Evolutionary conservation across 768 basidiomycete species (phyloP).

Genomic region (Psilocybe cyanescens): DNA sequence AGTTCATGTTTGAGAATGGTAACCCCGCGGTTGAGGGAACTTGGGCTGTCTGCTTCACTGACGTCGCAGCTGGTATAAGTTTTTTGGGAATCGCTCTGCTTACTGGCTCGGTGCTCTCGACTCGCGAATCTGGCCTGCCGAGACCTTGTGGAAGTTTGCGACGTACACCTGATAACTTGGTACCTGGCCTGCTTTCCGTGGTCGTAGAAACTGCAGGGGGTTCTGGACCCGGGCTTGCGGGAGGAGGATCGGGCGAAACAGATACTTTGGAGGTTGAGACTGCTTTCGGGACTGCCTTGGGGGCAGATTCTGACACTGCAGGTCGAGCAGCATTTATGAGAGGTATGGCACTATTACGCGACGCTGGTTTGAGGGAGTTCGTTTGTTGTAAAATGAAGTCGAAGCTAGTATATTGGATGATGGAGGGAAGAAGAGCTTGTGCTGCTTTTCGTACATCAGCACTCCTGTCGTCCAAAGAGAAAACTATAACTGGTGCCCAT

Average conservation of each 20-base stretch:
- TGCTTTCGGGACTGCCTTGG: slow-evolving; percentile 26
- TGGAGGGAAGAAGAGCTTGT: slow-evolving; percentile 73
- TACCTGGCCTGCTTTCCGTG: slow-evolving; percentile 40
- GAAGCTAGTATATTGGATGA: slow-evolving; percentile 79
- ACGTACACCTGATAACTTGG: slow-evolving; percentile 68
- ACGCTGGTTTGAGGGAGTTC: slow-evolving; percentile 88
- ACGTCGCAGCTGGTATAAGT: slow-evolving; percentile 28
- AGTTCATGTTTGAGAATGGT: slow-evolving; percentile 56
- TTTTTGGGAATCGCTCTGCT: slow-evolving; percentile 33
- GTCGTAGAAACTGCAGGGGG: slow-evolving; percentile 43
- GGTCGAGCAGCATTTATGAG: slow-evolving; percentile 86
- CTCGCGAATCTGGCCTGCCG: slow-evolving; percentile 53
- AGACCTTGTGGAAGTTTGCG: slow-evolving; percentile 71
- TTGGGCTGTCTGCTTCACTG: slow-evolving; percentile 14
- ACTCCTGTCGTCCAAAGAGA: slow-evolving; percentile 88
- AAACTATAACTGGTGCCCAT: slow-evolving; percentile 68
- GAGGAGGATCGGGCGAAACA: slow-evolving; percentile 30
- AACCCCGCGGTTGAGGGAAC: slow-evolving; percentile 29
- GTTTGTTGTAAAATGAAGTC: slow-evolving; percentile 89
- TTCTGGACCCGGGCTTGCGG: slow-evolving; percentile 37
- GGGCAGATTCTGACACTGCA: slow-evolving; percentile 31
- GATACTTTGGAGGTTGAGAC: slow-evolving; percentile 33
- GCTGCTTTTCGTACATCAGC: slow-evolving; percentile 93
- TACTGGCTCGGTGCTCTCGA: slow-evolving; percentile 45
- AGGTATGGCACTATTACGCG: slow-evolving; percentile 80